Evolutionary conservation across 2,329 filamentous ascomycete species (phyloP), one percentile per base, ranked within the genome.

Genomic region (Mollisiaceae sp.): DNA sequence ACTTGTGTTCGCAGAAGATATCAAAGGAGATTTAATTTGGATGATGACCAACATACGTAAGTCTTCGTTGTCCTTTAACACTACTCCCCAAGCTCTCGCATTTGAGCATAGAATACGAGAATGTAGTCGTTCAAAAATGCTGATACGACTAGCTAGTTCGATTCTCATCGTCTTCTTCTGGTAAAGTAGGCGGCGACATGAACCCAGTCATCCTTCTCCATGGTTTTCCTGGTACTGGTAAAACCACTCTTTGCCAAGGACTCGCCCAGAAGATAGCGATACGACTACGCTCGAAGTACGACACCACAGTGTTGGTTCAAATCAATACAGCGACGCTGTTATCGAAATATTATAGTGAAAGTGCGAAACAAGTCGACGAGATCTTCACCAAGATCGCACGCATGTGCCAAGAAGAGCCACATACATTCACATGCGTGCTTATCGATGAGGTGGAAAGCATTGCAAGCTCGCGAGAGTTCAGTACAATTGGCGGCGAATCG

Each of bases 181-280:
- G 45, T 2, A 52, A 36, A 36, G 36, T n/a, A 39, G 93, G 92
- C 81, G 93, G 97, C 81, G 97, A 96, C 70, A 93, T 78, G 93
- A 98, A 79, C 93, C 95, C 60, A 91, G 93, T 66, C 91, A 94
- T 97, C 70, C 79, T 97, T n/a, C 94, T 97, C 77, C 94, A 96
- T 74, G 93, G 93, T 0, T 92, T 92, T 0, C 93, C 93, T 0
- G 93, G 93, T 67, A 96, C 93, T 0, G 93, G 93, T 72, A 97
- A 97, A 80, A 97, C 93, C 12, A 94, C 97, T 89, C 81, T 97
- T 74, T 94, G 97, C 78, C 98, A 97, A 84, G 94, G 94, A 15
- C 94, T 99, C 32, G 95, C 95, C 14, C 82, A 84, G 64, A 83
- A 82, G 69, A 75, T 83, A 1, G 77, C 79, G 20, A 82, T 84